Base-by-base conservation (phyloP, 2,329 filamentous ascomycete species). In the Stagonosporopsis tanaceti region DNA sequence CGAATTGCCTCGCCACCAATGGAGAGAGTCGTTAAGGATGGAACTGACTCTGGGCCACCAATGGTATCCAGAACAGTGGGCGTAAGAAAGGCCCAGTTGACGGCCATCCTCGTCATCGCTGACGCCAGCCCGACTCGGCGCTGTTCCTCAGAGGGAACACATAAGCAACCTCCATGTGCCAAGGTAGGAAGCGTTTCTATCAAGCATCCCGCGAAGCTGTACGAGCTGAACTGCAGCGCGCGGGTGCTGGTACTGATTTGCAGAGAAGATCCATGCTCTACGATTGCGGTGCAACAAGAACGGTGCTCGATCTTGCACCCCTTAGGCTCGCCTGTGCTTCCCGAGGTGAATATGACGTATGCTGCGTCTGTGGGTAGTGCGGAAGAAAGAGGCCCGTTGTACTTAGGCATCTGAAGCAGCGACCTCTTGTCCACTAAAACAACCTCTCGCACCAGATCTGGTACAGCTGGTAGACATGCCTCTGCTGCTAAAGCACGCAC, bases 261-360 rank as follows among this genome's bases (percentile, higher is more conserved):
- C 28, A 30, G 28, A 30, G 28, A 30, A 30, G 28, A 11, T 6
- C 28, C 28, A 30, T 30, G 28, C 28, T 30, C 9, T 17, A 20
- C 6, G 4, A 4, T 20, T 9, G 15, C 37, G 15, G 37, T 39
- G 3, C n/a, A n/a, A n/a, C 3, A 39, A 39, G 37, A 17, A 3
- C 24, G 2, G 22, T 91, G 88, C 7, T 84, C 84, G 58, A 89
- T 85, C 17, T 88, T 84, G 12, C 87, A 84, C 1, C 86, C 87
- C 55, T 86, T 86, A 0, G 85, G 84, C 47, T 80, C 81, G 46
- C 82, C 82, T 1, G 84, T 84, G 0, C 84, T 84, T 0, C 84
- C 84, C 2, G 83, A 84, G 0, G 83, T 84, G 59, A 89, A 86
- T 4, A 90, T 81, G 3, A 87, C 79, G 65, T 87, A 89, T 0